Percentiles rank a stretch among this genome's conserved stretches.
phyloP scores from a whole-genome alignment of 495 filamentous ascomycete species.

The Penicillium malachiteum region DNA sequence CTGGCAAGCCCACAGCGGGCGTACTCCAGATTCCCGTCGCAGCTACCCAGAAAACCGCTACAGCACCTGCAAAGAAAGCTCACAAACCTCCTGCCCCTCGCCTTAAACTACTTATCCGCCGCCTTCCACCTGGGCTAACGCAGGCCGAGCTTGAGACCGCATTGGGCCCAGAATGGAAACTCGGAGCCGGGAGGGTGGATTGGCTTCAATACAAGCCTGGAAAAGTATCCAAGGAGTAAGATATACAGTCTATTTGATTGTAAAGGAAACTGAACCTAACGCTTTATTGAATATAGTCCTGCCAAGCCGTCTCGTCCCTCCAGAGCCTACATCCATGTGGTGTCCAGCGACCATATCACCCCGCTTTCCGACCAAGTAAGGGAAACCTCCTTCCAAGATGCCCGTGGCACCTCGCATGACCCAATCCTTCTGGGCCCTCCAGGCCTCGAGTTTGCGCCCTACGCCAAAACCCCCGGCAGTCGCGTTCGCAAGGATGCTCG shows the following conservation, averaged over 20 bases:
- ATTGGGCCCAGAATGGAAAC: slow-evolving; percentile 81
- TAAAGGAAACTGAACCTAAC: slow-evolving; percentile 11
- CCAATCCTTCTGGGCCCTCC: slow-evolving; percentile 70
- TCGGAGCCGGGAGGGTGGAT: slow-evolving; percentile 75
- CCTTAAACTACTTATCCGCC: slow-evolving; percentile 81
- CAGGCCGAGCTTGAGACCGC: slow-evolving; percentile 70
- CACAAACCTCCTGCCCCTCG: slow-evolving; percentile 61
- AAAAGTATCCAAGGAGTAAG: slow-evolving; percentile 84
- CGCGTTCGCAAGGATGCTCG: slow-evolving; percentile 70
- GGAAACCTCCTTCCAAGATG: slow-evolving; percentile 66
- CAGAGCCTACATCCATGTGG: slow-evolving; percentile 75
- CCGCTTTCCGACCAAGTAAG: slow-evolving; percentile 66
- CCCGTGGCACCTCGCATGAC: slow-evolving; percentile 65
- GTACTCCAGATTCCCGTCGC: slow-evolving; percentile 60
- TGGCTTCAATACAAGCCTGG: slow-evolving; percentile 77
- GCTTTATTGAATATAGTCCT: slow-evolving; percentile 48
- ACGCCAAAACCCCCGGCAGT: slow-evolving; percentile 75
- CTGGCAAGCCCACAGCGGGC: slow-evolving; percentile 49
- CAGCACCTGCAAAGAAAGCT: slow-evolving; percentile 35
- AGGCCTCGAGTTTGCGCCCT: slow-evolving; percentile 75
- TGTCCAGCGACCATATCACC: slow-evolving; percentile 56
- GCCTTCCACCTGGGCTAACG: slow-evolving; percentile 83
- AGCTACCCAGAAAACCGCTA: slow-evolving; percentile 55
- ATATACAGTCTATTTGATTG: neutral
- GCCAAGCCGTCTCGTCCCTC: slow-evolving; percentile 75